A percentile compares a stretch with the other conserved stretches of the same genome.
Evolutionary conservation across 139 green algal genomes (phyloP).

Genomic region (Tetradesmus obliquus): DNA sequence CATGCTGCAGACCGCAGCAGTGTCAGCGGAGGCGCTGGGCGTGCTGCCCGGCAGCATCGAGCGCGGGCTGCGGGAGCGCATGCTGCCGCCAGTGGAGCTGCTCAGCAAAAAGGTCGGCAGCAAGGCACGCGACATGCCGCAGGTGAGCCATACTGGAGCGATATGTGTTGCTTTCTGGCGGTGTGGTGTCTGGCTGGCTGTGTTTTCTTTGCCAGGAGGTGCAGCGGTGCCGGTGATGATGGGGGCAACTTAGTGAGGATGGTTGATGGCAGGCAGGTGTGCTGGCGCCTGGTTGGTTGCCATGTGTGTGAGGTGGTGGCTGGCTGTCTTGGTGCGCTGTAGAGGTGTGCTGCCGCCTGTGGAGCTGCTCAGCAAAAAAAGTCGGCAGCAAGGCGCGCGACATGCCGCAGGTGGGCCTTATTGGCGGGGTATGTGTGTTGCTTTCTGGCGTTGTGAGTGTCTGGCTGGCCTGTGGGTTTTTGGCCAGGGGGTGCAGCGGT

Average conservation of each 20-base stretch:
- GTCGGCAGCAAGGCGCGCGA: conserved; percentile 9
- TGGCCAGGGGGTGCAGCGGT: too few species aligned
- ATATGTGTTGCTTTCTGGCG: too few species aligned
- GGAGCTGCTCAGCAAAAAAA: conserved; percentile 58
- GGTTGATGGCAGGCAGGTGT: too few species aligned
- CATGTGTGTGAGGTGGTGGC: too few species aligned
- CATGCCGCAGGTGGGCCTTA: conserved; percentile 47
- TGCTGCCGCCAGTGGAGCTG: conserved; percentile 68
- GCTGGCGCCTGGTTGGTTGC: too few species aligned
- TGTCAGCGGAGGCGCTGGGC: conserved; percentile 72
- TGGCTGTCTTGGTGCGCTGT: too few species aligned
- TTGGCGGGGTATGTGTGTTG: background rate
- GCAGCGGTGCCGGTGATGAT: too few species aligned
- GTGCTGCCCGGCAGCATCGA: conserved; percentile 69
- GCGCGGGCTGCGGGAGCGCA: conserved; percentile 55
- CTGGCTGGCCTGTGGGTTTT: too few species aligned
- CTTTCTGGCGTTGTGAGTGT: too few species aligned
- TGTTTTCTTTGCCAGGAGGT: too few species aligned
- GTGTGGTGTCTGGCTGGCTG: too few species aligned
- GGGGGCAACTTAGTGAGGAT: too few species aligned
- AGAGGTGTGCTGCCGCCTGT: conserved; percentile 74
- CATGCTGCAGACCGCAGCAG: conserved; percentile 76
- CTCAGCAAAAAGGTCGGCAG: conserved; percentile 51
- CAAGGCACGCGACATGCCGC: conserved; percentile 40
- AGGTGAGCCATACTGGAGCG: conserved; percentile 11